Evolutionary conservation across 352 stramenopile genomes (phyloP).

Genomic region (Pythium phragmitis): DNA sequence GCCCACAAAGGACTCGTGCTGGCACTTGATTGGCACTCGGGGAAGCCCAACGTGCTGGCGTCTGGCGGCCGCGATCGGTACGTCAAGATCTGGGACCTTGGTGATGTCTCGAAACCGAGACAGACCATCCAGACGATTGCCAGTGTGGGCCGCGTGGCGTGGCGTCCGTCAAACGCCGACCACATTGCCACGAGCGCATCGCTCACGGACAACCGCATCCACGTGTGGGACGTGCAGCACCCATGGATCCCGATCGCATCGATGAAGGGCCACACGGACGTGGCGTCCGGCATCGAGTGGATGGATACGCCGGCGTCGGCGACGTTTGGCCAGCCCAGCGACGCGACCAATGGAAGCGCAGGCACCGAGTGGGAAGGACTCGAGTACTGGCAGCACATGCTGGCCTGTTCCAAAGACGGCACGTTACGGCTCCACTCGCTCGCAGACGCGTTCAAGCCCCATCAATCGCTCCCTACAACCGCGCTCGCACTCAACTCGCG

Average conservation of each 20-base stretch:
- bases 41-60: slow-evolving; percentile 62
- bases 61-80: slow-evolving; percentile 83
- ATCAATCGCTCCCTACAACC: slow-evolving; percentile 72
- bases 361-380: slow-evolving; percentile 63
- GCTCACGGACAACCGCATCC: slow-evolving; percentile 86
- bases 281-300: slow-evolving; percentile 83
- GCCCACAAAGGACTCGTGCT: slow-evolving; percentile 85
- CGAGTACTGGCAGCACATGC: slow-evolving; percentile 86
- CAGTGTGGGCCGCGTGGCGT: slow-evolving; percentile 78
- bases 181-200: slow-evolving; percentile 86
- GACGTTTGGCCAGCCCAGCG: slow-evolving; percentile 27
- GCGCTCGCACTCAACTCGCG: slow-evolving; percentile 78
- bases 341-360: slow-evolving; percentile 10
- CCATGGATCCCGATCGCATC: slow-evolving; percentile 84
- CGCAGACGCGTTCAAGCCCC: slow-evolving; percentile 77
- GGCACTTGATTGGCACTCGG: slow-evolving; percentile 82
- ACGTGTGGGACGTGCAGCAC: slow-evolving; percentile 83
- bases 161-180: slow-evolving; percentile 71
- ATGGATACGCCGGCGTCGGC: slow-evolving; percentile 68
- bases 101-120: slow-evolving; percentile 65
- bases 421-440: slow-evolving; percentile 87
- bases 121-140: slow-evolving; percentile 88
- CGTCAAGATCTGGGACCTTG: slow-evolving; percentile 85
- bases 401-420: slow-evolving; percentile 86
- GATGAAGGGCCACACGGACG: slow-evolving; percentile 83